Conservation (phyloP, 306 rosid genomes). For the Styphnolobium japonicum region DNA sequence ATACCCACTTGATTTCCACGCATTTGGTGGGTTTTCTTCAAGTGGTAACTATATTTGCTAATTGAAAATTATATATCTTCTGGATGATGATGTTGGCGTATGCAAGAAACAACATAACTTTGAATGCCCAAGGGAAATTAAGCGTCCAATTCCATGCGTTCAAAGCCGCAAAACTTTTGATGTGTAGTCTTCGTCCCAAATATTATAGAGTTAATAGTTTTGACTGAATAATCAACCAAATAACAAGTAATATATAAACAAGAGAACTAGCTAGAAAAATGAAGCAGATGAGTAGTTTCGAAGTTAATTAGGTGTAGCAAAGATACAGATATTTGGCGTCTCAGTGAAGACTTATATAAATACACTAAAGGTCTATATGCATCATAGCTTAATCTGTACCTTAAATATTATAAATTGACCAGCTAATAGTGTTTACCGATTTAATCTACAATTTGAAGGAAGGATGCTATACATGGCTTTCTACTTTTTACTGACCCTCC, state of each 20-base stretch:
- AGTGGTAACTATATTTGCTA: neutral
- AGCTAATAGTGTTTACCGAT: neutral
- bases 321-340: neutral
- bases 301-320: neutral
- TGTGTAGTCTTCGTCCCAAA: neutral
- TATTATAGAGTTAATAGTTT: neutral
- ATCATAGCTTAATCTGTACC: neutral
- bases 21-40: slow-evolving; percentile 23
- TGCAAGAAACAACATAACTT: neutral
- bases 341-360: too few relatives aligned
- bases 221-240: neutral
- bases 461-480: neutral
- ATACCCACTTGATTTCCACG: neutral
- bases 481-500: neutral
- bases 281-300: neutral
- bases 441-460: neutral
- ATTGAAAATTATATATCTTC: neutral
- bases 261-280: too few relatives aligned
- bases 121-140: neutral
- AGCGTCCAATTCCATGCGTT: neutral
- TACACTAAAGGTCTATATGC: too few relatives aligned
- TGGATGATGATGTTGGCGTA: neutral
- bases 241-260: neutral
- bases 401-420: neutral
- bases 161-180: neutral